These are phyloP conservation scores for Rubia occidens DNA, from an alignment of 305 asterid genomes.

Conservation along the genomic window DNA sequence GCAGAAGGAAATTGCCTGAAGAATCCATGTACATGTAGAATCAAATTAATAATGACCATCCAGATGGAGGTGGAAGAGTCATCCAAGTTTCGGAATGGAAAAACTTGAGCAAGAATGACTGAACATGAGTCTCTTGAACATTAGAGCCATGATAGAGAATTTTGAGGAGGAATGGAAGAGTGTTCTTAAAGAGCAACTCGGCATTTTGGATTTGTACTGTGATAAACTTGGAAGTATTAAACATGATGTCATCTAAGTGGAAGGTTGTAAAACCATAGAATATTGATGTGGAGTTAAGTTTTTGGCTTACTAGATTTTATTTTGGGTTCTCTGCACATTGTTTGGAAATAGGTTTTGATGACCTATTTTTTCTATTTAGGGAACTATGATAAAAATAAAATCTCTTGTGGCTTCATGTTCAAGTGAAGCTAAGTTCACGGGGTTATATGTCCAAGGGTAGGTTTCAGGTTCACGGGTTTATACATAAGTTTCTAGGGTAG, in stretches of 20 bases:
- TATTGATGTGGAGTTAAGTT: too few relatives aligned
- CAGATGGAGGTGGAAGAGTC: constrained; percentile 10
- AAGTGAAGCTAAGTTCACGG: too few relatives aligned
- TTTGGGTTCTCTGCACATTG: too few relatives aligned
- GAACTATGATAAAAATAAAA: too few relatives aligned
- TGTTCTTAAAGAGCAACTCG: not conserved
- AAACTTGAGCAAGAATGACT: not conserved
- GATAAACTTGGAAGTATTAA: not conserved
- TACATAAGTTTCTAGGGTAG: too few relatives aligned
- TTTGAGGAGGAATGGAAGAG: not conserved
- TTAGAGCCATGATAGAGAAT: not conserved
- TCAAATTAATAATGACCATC: constrained; percentile 4
- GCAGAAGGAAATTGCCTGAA: not conserved
- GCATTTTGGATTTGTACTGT: not conserved
- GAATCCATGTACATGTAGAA: constrained; percentile 1
- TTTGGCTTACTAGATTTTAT: too few relatives aligned
- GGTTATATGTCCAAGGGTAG: too few relatives aligned
- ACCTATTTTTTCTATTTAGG: too few relatives aligned
- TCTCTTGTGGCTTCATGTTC: too few relatives aligned
- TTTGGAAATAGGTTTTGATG: too few relatives aligned
- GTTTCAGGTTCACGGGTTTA: too few relatives aligned
- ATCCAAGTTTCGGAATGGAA: constrained; percentile 7
- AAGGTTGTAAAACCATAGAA: not conserved
- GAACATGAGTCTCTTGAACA: not conserved
- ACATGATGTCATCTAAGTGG: not conserved